Base-by-base conservation (phyloP, 228 moss, liverwort and hornwort species). In the Sphagnum fallax region DNA sequence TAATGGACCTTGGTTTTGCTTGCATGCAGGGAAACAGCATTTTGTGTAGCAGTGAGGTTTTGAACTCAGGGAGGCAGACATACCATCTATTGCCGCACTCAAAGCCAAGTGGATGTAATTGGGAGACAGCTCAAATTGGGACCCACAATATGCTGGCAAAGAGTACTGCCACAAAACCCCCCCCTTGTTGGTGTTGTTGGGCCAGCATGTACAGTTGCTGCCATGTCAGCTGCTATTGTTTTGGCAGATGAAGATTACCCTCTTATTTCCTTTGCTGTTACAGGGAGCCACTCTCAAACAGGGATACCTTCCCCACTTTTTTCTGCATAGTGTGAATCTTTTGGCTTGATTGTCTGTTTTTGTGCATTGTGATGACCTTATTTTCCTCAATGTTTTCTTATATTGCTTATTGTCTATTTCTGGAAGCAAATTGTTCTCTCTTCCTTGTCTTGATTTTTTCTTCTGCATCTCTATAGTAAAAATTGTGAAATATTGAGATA, bases 201-300 rank as follows among this genome's bases (percentile, higher is more conserved):
- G 61, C 85, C 85, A 59, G 85, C 85, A n/a, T 85, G 85, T 68
- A 85, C 79, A 49, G 85, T 81, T 16, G 82, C 85, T 64, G 85
- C 85, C 15, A 85, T 82, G 79, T 18, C 70, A 67, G 76, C 82
- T 32, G 75, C 77, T 62, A 59, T 76, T 0, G 76, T 76, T 7
- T 51, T 82, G 65, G 72, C 72, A 67, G 57, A 47, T 6, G 66
- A 69, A 18, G 79, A 85, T n/a, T 74, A 81, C 52, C 74, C 82
- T 11, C 71, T 85, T 71, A 57, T 82, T 60, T 85, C 85, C 8
- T 85, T 76, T 68, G 76, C 85, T 63, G 82, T 82, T 73, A 82
- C 85, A 67, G 81, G 81, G 79, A 79, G 62, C 79, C 82, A 15
- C 73, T 85, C 15, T 7, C 81, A 14, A 79, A 82, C 75, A 74